Evolutionary conservation across 306 rosid genomes (phyloP), one percentile per base, ranked within the genome.

Genomic region (Pyrus bretschneideri): DNA sequence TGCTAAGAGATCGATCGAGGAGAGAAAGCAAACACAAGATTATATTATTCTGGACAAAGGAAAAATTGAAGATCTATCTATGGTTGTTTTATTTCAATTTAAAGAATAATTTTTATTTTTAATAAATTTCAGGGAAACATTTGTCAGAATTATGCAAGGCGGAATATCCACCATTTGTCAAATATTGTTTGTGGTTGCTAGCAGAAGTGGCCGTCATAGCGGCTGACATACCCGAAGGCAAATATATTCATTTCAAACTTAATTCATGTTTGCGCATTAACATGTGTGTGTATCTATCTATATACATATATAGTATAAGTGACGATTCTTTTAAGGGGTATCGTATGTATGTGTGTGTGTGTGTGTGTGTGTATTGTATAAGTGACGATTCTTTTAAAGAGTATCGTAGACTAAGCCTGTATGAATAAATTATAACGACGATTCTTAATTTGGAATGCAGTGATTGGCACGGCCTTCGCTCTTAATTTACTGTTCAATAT

Each of bases 171-270:
- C 13, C 61, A 33, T 49, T 81, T 45, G 90, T 90, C 2, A 94
- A 84, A 80, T 92, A 92, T 69, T 87, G 95, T 67, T 71, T 94
- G 15, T 94, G 97, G 98, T 42, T 94, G 83, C 81, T 91, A 25
- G 98, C 98, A 0, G 97, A 93, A 85, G 23, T 86, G 55, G 89
- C 97, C 21, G 96, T 93, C 76, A 92, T 92, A 79, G 96, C 95
- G 6, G 97, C 97, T 6, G 98, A 94, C 71, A 94, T 94, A 78
- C 96, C 98, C 11, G 98, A 94, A 90, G 97, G 97, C 72, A 65
- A 49, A 33, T 12, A 69, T 69, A 44, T 69, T 69, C 57, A 45
- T 11, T 44, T 69, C 40, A 23, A 44, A 27, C 21, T 66, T 22
- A 7, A 11, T 23, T 1, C 1, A 38, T 29, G 18, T 4, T 40